Evolutionary conservation across 306 rosid genomes (phyloP).

Genomic region (Vicia faba): DNA sequence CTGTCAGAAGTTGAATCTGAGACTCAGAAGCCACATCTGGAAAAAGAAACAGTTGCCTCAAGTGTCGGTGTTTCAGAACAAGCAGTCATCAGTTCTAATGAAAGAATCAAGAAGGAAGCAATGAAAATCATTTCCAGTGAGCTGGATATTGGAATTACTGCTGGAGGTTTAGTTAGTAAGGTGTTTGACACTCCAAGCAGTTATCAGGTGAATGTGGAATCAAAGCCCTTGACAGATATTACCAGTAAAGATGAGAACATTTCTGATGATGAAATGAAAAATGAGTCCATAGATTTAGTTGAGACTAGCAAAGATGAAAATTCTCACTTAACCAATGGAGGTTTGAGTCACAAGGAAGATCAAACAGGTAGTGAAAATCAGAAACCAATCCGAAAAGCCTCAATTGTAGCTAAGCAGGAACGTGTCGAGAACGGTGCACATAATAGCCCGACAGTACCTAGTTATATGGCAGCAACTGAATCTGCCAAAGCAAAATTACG

Average conservation of each 20-base stretch:
- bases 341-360: slow-evolving; percentile 67
- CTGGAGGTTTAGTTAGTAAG: slow-evolving; percentile 47
- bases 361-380: slow-evolving; percentile 59
- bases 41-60: slow-evolving; percentile 49
- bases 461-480: slow-evolving; percentile 98
- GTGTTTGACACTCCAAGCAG: slow-evolving; percentile 42
- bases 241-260: slow-evolving; percentile 51
- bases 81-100: slow-evolving; percentile 40
- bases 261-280: slow-evolving; percentile 46
- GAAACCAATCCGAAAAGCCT: slow-evolving; percentile 65
- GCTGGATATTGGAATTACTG: slow-evolving; percentile 58
- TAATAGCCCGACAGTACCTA: slow-evolving; percentile 77
- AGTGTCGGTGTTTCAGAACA: slow-evolving; percentile 50
- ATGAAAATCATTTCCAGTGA: slow-evolving; percentile 33
- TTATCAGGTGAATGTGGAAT: slow-evolving; percentile 53
- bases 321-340: slow-evolving; percentile 57
- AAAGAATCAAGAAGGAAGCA: slow-evolving; percentile 59
- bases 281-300: slow-evolving; percentile 49
- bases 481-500: slow-evolving; percentile 98
- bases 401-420: slow-evolving; percentile 71
- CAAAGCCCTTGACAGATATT: slow-evolving; percentile 56
- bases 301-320: slow-evolving; percentile 60
- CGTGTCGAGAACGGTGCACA: slow-evolving; percentile 71
- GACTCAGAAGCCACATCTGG: slow-evolving; percentile 54
- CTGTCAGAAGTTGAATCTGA: slow-evolving; percentile 61